These are phyloP conservation scores for Epichloe aotearoae DNA, from an alignment of 2,329 filamentous ascomycete genomes.

Conservation along the genomic window DNA sequence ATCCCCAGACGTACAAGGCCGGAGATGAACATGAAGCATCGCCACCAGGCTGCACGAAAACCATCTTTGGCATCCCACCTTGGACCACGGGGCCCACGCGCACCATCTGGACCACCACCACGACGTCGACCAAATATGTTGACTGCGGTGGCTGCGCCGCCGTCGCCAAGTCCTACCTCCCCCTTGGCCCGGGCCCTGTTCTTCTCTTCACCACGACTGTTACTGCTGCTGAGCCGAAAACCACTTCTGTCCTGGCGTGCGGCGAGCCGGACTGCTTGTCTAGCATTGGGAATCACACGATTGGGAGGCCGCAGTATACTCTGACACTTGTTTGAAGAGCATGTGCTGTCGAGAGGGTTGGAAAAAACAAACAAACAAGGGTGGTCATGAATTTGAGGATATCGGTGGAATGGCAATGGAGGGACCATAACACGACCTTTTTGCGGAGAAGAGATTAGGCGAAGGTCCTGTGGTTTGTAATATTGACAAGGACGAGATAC, in stretches of 20 bases:
- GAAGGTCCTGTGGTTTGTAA: neutral
- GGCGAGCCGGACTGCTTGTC: neutral
- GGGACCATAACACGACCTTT: neutral
- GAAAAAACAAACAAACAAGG: too few species aligned
- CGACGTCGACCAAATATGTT: conserved; percentile 10
- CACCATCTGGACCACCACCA: conserved; percentile 16
- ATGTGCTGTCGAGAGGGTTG: too few species aligned
- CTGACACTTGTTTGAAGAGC: too few species aligned
- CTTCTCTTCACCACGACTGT: conserved; percentile 12
- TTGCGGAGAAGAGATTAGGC: neutral
- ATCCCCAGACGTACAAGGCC: neutral
- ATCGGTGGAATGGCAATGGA: too few species aligned
- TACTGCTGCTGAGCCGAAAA: conserved; percentile 7
- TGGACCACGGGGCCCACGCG: conserved; percentile 10
- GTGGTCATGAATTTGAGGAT: too few species aligned
- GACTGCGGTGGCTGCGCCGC: conserved; percentile 15
- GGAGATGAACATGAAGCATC: neutral
- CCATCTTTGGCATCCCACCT: neutral
- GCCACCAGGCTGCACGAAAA: conserved; percentile 6
- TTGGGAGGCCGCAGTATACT: neutral
- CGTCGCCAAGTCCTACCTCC: conserved; percentile 1
- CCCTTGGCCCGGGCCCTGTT: conserved; percentile 10
- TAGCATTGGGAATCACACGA: neutral
- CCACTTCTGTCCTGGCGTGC: conserved; percentile 5
- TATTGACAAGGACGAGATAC: too few species aligned